Base-by-base conservation (phyloP, 2,329 filamentous ascomycete species). In the Byssochlamys sp. region DNA sequence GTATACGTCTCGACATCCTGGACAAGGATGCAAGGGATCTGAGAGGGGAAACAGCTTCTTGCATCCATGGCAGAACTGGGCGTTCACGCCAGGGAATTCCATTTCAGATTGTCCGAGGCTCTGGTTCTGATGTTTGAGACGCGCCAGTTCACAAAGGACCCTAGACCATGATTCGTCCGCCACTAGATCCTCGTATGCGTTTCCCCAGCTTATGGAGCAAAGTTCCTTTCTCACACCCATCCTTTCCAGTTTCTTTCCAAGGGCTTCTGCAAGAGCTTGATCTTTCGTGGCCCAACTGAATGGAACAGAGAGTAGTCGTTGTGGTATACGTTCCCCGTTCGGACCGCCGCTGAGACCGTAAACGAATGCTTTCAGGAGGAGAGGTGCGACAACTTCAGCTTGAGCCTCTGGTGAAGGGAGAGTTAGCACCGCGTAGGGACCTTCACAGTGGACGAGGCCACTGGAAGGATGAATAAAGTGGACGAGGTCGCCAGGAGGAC, bases 401-500 rank as follows among this genome's bases (percentile, higher is more conserved):
- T 54, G 31, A 2, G 31, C 53, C n/a, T 29, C 53, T 19, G 29
- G 28, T 24, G 53, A 54, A 27, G 31, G 53, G 6, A 54, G 53
- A 48, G 14, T 5, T 5, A 54, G 24, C 7, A 54, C 45, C 27
- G 35, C 10, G 9, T 10, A 24, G 4, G 60, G 60, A 27, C 60
- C 59, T 33, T 58, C 56, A 24, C n/a, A 52, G 54, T 61, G 60
- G 6, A 57, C 53, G n/a, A 35, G 55, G 5, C 51, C 31, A 26
- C 48, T 56, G 53, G 29, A 4, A 14, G 61, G 59, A 33, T 60
- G 57, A 2, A 61, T 52, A 10, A 62, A 25, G 59, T 59, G 51
- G 48, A 61, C 52, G 11, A 61, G 55, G 33, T 62, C 56, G 5
- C 59, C 57, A 3, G 57, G 55, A 9, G 60, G 59, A 45, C 54